Base-by-base conservation (phyloP, 202 grass and related monocot species). In the Carex sylvatica region DNA sequence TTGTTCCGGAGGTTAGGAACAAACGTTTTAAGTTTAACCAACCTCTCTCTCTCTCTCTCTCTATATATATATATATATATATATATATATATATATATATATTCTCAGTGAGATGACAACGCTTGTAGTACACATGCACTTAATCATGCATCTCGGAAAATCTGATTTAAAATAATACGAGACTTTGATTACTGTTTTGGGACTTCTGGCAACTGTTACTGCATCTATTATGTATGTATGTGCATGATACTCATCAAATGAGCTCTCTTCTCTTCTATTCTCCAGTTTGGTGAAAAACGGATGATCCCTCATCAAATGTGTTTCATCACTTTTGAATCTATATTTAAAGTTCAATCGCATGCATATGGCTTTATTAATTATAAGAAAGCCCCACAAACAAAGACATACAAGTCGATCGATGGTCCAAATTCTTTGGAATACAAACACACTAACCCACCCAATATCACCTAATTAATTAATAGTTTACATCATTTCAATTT, bases 361-460 rank as follows among this genome's bases (percentile, higher is more conserved):
- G 72, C 47, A 75, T 33, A 38, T 79, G 77, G 22, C 33, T 81
- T 81, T 67, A 81, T 66, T 65, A 65, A 81, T 67, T 30, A 51
- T 65, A 20, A 67, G 51, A 81, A 81, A 67, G 20, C 79, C 79
- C 78, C 78, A 67, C 79, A 67, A 18, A 61, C 52, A 67, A 81
- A 66, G 42, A 12, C 20, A 49, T 78, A 22, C 74, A 67, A 67
- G 61, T 67, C 40, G 40, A 44, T 9, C 40, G 63, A 65, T 66
- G 61, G 36, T 66, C 61, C 79, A 54, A 65, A 55, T 38, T 38
- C 36, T 38, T 38, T 20, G 51, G 5, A 13, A 59, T 49, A 10
- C 22, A 60, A 24, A 33, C 30, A 75, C 30, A n/a, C 4, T 64
- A 74, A 63, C 47, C 33, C 18, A 63, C 47, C 33, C 18, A 61